Base-by-base conservation (phyloP, 1,284 basidiomycete genomes). In the Anthracocystis panici-leucophaei region DNA sequence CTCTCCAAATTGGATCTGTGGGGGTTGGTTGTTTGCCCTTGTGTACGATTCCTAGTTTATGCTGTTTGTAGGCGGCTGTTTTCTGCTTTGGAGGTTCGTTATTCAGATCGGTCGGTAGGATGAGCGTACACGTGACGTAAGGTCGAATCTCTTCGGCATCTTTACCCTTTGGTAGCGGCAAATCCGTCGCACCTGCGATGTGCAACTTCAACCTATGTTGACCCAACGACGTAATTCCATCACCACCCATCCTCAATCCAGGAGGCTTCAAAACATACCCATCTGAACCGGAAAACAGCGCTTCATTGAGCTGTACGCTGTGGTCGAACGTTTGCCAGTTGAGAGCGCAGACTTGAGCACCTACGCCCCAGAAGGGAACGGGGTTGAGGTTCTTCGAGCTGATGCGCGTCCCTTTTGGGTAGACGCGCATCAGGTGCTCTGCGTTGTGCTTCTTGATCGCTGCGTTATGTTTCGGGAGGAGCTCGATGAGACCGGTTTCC, bases 291-390 rank as follows among this genome's bases (percentile, higher is more conserved):
- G 87, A 87, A 77, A 91, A 91, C 87, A 91, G 87, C 0, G 88
- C 90, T 78, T 90, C 90, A 69, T 91, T 90, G 40, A 91, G 80
- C 56, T 86, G 86, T 57, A 86, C 74, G 27, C 78, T 77, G 16
- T 58, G 57, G 58, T 82, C 82, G 57, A 80, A 84, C 2, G 75
- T 79, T 41, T 91, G 91, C 90, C 90, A 91, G 78, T 91, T 91
- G 45, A 91, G 83, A 31, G 89, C 88, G 7, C 88, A 88, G n/a
- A 91, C 87, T 56, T 91, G 90, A 2, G 89, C 88, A 4, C 91
- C 80, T 1, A 76, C 70, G 0, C 88, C 86, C 91, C 90, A 91
- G 78, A 89, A 89, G n/a, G 78, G 78, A 1, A 79, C 77, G 0
- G 78, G 78, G 50, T 77, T 78, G 44, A 80, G 63, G 51, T 80